Evolutionary conservation across 2,329 filamentous ascomycete genomes (phyloP), one percentile per base, ranked within the genome.

Genomic region (Ceratocystis ficicola): DNA sequence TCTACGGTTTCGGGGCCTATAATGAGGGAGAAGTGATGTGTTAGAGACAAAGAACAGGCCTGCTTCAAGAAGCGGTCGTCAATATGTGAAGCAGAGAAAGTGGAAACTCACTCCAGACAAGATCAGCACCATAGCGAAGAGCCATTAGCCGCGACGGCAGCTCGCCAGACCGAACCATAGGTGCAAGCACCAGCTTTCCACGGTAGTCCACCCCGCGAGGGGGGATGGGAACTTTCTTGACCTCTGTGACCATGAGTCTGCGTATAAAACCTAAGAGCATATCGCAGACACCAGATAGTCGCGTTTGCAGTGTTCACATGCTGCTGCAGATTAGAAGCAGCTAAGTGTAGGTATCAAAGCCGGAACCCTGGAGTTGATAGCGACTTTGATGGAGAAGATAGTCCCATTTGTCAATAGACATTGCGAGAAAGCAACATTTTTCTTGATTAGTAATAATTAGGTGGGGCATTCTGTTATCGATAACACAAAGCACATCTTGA

Each of bases 111-210:
- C 87, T 93, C 93, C 94, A 99, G 70, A 99, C 94, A 17, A 99
- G 81, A 76, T 99, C 94, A 64, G 94, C 94, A 70, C 94, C 94
- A 75, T 99, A 97, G 73, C 95, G 89, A 68, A 99, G 83, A 41
- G 94, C 90, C 55, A 95, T 77, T 30, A 99, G 82, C 67, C 94
- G 86, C 48, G 90, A 94, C 2, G 94, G 93, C 68, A 96, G 79
- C 79, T 99, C 94, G 73, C 94, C 94, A n/a, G 90, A 95, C 70
- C 94, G 88, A 67, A 96, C 93, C 94, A 99, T 99, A 50, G 94
- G 94, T 68, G 94, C 94, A 69, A 99, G 87, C 57, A 97, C 94
- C 70, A 97, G 78, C 76, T 95, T 96, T 76, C 89, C 88, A 71
- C 93, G 85, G 77, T 96, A 97, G 78, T 96, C 91, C 72, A 96